Conservation (phyloP, 768 basidiomycete species). For the Coprinopsis sp. region DNA sequence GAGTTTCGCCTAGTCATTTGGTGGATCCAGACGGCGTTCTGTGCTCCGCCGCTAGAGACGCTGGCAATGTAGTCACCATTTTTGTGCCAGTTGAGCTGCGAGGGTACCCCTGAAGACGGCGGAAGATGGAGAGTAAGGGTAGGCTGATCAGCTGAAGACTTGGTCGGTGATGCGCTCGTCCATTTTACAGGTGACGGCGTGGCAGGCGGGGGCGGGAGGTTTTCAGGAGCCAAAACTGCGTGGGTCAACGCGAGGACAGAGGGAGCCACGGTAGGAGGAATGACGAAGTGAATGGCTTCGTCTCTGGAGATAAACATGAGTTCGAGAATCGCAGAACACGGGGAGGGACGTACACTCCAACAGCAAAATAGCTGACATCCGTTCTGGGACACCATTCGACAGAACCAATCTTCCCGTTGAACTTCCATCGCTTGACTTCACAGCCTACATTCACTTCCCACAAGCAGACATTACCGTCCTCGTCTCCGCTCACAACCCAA, state of each 20-base stretch:
- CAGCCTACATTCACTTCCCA: conserved; percentile 92
- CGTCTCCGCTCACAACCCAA: conserved; percentile 92
- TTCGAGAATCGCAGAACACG: conserved; percentile 3
- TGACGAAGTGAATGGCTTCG: conserved; percentile 71
- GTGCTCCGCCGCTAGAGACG: conserved; percentile 77
- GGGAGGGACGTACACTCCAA: conserved; percentile 61
- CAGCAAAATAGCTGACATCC: conserved; percentile 75
- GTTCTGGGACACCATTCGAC: conserved; percentile 91
- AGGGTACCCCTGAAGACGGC: conserved; percentile 61
- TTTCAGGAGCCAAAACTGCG: conserved; percentile 55
- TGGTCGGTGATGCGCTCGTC: conserved; percentile 43
- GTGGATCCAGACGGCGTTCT: conserved; percentile 92
- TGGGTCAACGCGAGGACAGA: conserved; percentile 54
- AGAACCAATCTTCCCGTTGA: conserved; percentile 73
- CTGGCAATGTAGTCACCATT: conserved; percentile 94
- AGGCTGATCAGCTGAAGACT: conserved; percentile 49
- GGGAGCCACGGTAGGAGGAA: conserved; percentile 73
- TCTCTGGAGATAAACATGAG: conserved; percentile 49
- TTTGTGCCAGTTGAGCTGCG: conserved; percentile 88
- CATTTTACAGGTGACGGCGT: conserved; percentile 69
- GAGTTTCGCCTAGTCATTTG: conserved; percentile 91
- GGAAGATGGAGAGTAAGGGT: conserved; percentile 62
- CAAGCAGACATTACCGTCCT: conserved; percentile 76
- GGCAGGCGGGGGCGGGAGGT: conserved; percentile 52
- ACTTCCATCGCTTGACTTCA: conserved; percentile 83